Percentiles rank a stretch among this genome's conserved stretches.
Evolutionary conservation across 768 basidiomycete species (phyloP).

Genomic region (Suillus lakei): DNA sequence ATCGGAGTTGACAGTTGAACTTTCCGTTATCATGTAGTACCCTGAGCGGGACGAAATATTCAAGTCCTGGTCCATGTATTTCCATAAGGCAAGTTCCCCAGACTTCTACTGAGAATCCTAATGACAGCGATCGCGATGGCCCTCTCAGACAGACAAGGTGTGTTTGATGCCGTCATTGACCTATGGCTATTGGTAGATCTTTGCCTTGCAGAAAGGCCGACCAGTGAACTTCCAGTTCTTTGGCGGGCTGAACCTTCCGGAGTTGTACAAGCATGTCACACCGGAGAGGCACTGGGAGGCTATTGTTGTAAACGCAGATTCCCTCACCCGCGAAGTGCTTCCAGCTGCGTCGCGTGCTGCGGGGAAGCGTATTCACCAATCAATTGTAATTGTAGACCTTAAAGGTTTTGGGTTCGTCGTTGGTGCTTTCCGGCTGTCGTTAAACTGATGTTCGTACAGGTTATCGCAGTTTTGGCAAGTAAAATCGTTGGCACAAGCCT

Average conservation of each 20-base stretch:
- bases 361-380: conserved; percentile 52
- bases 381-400: conserved; percentile 71
- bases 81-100: conserved; percentile 62
- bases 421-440: background rate
- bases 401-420: conserved; percentile 66
- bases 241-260: conserved; percentile 60
- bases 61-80: conserved; percentile 79
- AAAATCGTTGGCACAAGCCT: conserved; percentile 61
- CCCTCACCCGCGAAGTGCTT: conserved; percentile 65
- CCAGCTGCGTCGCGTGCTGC: conserved; percentile 66
- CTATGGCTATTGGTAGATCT: background rate
- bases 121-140: no score
- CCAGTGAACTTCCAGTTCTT: conserved; percentile 73
- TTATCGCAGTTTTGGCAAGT: conserved; percentile 78
- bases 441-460: conserved; percentile 36
- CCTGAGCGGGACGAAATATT: conserved; percentile 72
- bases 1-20: background rate
- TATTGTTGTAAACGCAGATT: conserved; percentile 68
- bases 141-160: conserved; percentile 69
- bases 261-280: conserved; percentile 58
- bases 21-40: conserved; percentile 47
- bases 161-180: conserved; percentile 11
- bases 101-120: conserved; percentile 2
- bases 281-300: conserved; percentile 68
- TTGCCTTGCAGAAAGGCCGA: conserved; percentile 58